Base-by-base conservation (phyloP, 768 basidiomycete species). In the Collybia sp. region DNA sequence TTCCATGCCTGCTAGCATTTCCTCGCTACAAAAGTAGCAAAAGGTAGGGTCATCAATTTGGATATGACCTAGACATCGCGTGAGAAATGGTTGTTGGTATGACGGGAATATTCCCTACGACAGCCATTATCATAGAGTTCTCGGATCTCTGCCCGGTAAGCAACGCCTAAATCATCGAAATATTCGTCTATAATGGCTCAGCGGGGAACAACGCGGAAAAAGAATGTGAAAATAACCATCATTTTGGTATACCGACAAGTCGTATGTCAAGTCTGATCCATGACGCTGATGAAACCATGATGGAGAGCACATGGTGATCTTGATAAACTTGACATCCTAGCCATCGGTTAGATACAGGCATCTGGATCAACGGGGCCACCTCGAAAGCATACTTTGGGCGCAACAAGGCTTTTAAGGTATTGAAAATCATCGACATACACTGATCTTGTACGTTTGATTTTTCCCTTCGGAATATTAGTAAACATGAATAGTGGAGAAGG, bases 241-340 rank as follows among this genome's bases (percentile, higher is more conserved):
- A 55, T 69, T 76, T 38, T 69, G 66, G 62, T 87, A 87, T 5
- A 84, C 75, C 6, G 72, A 67, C 36, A 72, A 67, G 48, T 77
- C 77, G 55, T 80, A 83, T 5, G 79, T 79, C 39, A 62, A 39
- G 49, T 80, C 77, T 8, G 69, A 71, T 42, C 84, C 84, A 57
- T 83, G 82, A 18, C 79, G 76, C 20, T 84, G 76, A 58, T 84
- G 82, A 60, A 79, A 82, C 82, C 83, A 85, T 31, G 80, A 79
- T 2, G 85, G 86, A 0, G 84, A 78, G 48, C 79, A 82, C 62
- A 86, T 68, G 12, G 82, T 88, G 48, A 88, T 56, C 60, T 91
- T 89, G 61, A 88, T 74, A 55, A 73, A 69, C 56, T 73, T 73
- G 48, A 84, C 77, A 54, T 86, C 83, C 77, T 82, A 48, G 25